phyloP scores from a whole-genome alignment of 2,329 filamentous ascomycete species.

The Neopestalotiopsis sp. region DNA sequence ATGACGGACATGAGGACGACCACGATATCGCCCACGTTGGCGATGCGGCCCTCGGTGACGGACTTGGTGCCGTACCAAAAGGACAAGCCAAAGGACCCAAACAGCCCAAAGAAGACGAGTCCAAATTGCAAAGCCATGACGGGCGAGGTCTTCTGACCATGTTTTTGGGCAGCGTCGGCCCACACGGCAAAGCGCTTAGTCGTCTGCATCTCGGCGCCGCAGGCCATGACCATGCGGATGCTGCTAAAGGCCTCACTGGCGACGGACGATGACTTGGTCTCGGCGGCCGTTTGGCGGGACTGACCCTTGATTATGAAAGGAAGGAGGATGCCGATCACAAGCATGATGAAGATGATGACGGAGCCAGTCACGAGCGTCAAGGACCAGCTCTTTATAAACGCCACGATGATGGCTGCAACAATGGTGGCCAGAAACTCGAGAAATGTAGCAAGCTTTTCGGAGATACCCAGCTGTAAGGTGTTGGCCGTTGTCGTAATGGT shows the following conservation, averaged over 20 bases:
- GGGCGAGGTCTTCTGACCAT: constrained; percentile 55
- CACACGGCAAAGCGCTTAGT: constrained; percentile 57
- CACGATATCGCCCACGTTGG: constrained; percentile 57
- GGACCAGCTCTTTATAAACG: constrained; percentile 62
- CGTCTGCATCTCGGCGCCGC: constrained; percentile 63
- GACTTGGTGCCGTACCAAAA: constrained; percentile 69
- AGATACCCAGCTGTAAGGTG: constrained; percentile 67
- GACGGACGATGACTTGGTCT: constrained; percentile 62
- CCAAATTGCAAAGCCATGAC: constrained; percentile 58
- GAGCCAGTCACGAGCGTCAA: constrained; percentile 64
- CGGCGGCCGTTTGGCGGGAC: constrained; percentile 51
- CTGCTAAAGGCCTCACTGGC: constrained; percentile 65
- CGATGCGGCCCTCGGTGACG: constrained; percentile 49
- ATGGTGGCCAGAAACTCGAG: constrained; percentile 61
- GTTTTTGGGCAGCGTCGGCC: constrained; percentile 57
- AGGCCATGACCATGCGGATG: constrained; percentile 67
- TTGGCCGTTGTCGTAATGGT: constrained; percentile 70
- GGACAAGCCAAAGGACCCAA: constrained; percentile 57
- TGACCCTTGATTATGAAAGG: constrained; percentile 62
- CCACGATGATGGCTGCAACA: constrained; percentile 56
- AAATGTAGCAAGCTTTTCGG: constrained; percentile 65
- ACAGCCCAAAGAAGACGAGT: constrained; percentile 59
- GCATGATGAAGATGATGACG: constrained; percentile 58
- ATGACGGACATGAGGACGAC: constrained; percentile 64
- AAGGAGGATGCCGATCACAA: constrained; percentile 53